These are phyloP conservation scores for Aschersonia sp. DNA, from an alignment of 2,329 filamentous ascomycete genomes.

Conservation along the genomic window DNA sequence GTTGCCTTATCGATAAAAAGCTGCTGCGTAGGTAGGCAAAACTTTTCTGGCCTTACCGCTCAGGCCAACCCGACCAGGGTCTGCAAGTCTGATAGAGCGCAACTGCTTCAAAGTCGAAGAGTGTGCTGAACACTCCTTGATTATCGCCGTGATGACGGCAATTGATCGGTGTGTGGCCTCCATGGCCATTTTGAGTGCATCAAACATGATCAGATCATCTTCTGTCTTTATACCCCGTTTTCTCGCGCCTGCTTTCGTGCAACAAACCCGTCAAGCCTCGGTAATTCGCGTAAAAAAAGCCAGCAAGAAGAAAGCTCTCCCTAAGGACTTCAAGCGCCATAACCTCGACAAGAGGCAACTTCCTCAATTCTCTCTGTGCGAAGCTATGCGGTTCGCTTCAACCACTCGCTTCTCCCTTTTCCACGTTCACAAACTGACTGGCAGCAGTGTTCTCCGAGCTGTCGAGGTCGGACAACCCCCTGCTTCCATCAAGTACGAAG, in stretches of 20 bases:
- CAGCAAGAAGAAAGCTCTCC: slow-evolving; percentile 41
- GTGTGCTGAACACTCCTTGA: slow-evolving; percentile 10
- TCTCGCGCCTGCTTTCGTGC: slow-evolving; percentile 29
- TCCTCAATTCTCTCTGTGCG: slow-evolving; percentile 63
- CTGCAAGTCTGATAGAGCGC: too few relatives aligned
- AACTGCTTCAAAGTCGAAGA: too few relatives aligned
- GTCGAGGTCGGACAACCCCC: slow-evolving; percentile 78
- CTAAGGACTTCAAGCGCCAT: slow-evolving; percentile 54
- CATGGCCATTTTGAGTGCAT: slow-evolving; percentile 34
- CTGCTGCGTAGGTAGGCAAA: too few relatives aligned
- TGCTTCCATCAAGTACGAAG: slow-evolving; percentile 68
- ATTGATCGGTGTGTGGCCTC: slow-evolving; percentile 39
- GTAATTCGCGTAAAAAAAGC: slow-evolving; percentile 33
- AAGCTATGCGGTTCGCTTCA: slow-evolving; percentile 66
- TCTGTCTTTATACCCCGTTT: slow-evolving; percentile 31
- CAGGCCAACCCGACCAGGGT: slow-evolving; percentile 6
- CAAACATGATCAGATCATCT: slow-evolving; percentile 25
- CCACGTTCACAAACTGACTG: background rate
- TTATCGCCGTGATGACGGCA: slow-evolving; percentile 29
- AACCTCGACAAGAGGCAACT: slow-evolving; percentile 48
- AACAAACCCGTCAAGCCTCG: slow-evolving; percentile 28
- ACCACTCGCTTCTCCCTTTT: background rate
- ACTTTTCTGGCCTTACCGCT: slow-evolving; percentile 11
- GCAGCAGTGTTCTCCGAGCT: slow-evolving; percentile 68
- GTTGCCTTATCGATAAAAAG: slow-evolving; percentile 11